phyloP scores from a whole-genome alignment of 139 green algal genomes.

The Tetraselmis chui region DNA sequence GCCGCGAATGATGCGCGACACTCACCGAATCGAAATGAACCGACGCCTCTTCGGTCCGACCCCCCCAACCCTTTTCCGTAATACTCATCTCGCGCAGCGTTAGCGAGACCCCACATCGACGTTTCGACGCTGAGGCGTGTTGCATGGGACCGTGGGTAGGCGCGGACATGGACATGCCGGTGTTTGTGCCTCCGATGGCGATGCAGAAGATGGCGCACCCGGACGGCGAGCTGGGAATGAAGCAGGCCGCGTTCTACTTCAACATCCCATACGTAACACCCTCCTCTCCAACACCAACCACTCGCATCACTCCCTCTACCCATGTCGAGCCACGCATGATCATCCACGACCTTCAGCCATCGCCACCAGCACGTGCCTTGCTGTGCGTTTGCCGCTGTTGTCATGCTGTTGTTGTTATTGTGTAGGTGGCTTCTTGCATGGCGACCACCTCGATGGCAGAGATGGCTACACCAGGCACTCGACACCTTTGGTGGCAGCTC shows the following conservation, averaged over 20 bases:
- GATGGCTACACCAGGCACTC: conserved; percentile 26
- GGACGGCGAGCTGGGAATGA: conserved; percentile 59
- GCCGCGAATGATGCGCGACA: background rate
- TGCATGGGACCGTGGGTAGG: no score
- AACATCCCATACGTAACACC: background rate
- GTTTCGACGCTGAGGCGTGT: background rate
- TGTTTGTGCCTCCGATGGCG: conserved; percentile 79
- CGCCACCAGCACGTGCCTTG: background rate
- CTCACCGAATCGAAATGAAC: background rate
- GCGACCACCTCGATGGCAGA: conserved; percentile 44
- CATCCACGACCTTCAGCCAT: background rate
- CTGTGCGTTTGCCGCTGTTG: no score
- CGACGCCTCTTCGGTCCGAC: background rate
- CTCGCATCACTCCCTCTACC: no score
- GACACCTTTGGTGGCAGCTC: conserved; percentile 67
- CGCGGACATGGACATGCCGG: conserved; percentile 39
- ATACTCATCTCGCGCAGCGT: conserved; percentile 5
- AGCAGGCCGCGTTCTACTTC: background rate
- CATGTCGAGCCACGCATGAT: no score
- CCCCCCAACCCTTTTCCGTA: no score
- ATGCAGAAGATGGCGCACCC: conserved; percentile 71
- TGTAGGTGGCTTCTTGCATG: conserved; percentile 66
- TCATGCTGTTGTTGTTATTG: background rate
- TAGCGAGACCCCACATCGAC: background rate
- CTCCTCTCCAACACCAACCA: background rate